phyloP scores from a whole-genome alignment of 2,329 filamentous ascomycete species.

The Exophiala sp. region DNA sequence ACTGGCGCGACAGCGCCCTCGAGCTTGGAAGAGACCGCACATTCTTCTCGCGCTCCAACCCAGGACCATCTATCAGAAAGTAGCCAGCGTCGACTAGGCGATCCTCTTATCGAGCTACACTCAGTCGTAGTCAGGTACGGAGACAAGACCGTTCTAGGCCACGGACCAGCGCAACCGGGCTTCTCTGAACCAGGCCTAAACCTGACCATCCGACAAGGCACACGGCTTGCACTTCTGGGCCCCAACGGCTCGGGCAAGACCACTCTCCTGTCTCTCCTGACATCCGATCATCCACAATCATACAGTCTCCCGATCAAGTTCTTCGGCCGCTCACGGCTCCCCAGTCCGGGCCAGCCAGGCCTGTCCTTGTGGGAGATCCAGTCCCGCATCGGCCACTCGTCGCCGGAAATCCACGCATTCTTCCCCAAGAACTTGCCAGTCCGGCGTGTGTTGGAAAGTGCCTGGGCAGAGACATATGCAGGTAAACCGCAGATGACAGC shows the following conservation, averaged over 20 bases:
- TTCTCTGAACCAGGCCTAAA: constrained; percentile 57
- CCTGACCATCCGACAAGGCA: constrained; percentile 76
- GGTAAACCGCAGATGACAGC: constrained; percentile 60
- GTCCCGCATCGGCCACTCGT: constrained; percentile 81
- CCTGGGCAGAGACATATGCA: constrained; percentile 84
- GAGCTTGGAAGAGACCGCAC: background rate
- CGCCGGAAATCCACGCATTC: constrained; percentile 87
- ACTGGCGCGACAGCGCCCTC: background rate
- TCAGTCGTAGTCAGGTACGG: constrained; percentile 79
- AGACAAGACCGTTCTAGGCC: constrained; percentile 68
- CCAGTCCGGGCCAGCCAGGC: constrained; percentile 62
- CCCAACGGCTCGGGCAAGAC: constrained; percentile 95
- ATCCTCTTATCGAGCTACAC: constrained; percentile 78
- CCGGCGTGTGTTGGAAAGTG: constrained; percentile 70
- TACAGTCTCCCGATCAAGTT: constrained; percentile 83
- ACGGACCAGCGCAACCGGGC: constrained; percentile 51
- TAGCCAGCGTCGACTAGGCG: constrained; percentile 42
- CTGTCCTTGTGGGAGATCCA: constrained; percentile 93
- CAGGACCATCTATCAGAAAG: background rate
- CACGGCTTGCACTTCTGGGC: constrained; percentile 89
- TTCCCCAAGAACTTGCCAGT: constrained; percentile 75
- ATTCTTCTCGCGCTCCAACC: background rate
- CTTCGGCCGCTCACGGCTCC: constrained; percentile 75
- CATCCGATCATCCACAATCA: constrained; percentile 90
- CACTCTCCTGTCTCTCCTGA: constrained; percentile 83